phyloP scores from a whole-genome alignment of 75 land plant genomes.

The Cryptomeria japonica region DNA sequence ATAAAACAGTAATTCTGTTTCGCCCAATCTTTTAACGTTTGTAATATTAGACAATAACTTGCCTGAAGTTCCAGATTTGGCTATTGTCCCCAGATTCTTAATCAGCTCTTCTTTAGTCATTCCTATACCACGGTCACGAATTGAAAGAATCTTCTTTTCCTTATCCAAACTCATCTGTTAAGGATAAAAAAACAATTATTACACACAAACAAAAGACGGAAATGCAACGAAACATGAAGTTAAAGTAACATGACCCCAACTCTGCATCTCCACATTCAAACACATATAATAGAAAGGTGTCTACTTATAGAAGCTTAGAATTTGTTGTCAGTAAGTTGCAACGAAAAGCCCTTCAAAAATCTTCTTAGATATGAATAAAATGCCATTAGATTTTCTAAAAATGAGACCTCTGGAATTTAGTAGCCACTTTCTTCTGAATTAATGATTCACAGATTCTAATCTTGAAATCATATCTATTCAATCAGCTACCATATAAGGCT shows the following conservation, averaged over 20 bases:
- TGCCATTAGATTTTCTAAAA: neutral
- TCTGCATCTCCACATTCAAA: neutral
- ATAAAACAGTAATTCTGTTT: neutral
- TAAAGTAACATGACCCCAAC: neutral
- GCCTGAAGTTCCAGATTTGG: conserved; percentile 99
- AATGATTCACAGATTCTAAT: neutral
- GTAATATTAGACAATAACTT: conserved; percentile 1
- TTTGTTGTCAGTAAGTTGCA: neutral
- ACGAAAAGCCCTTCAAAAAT: neutral
- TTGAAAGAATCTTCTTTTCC: conserved; percentile 83
- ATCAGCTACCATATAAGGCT: neutral
- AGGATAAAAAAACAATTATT: neutral
- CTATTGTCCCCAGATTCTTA: conserved; percentile 97
- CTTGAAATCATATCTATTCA: neutral
- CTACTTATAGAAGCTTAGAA: neutral
- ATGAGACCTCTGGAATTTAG: neutral
- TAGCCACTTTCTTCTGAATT: neutral
- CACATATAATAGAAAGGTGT: neutral
- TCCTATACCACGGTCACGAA: conserved; percentile 92
- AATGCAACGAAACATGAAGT: neutral
- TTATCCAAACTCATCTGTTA: conserved; percentile 89
- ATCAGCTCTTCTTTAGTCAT: conserved; percentile 98
- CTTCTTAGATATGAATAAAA: neutral
- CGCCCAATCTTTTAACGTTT: neutral
- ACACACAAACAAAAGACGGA: neutral